Evolutionary conservation across 2,329 filamentous ascomycete genomes (phyloP).

Genomic region (Thielaviopsis punctulata): DNA sequence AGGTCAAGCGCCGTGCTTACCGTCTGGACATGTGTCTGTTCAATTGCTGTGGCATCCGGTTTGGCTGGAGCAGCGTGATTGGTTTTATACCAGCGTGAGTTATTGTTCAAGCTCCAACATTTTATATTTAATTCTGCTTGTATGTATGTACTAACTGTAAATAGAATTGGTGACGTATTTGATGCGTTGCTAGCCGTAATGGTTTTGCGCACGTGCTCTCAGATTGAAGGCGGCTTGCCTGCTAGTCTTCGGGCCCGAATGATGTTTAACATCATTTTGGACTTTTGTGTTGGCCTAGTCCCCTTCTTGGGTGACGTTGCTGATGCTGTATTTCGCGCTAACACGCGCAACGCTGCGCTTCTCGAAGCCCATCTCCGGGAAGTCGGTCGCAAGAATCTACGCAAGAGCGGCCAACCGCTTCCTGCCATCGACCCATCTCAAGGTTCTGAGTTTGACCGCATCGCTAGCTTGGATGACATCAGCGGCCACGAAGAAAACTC

Average conservation of each 20-base stretch:
- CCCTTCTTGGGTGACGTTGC: conserved; percentile 61
- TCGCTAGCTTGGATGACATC: not conserved
- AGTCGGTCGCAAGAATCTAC: conserved; percentile 43
- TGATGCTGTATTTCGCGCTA: conserved; percentile 57
- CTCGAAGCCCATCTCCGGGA: conserved; percentile 51
- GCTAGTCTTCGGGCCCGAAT: conserved; percentile 45
- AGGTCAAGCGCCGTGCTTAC: conserved; percentile 74
- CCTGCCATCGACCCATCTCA: conserved; percentile 35
- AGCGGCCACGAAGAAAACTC: not conserved
- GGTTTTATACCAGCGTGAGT: conserved; percentile 67
- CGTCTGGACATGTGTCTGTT: conserved; percentile 72
- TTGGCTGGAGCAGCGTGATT: conserved; percentile 81
- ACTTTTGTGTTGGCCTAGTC: conserved; percentile 57
- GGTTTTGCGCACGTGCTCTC: conserved; percentile 54
- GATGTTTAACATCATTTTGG: conserved; percentile 61
- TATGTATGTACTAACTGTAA: not conserved
- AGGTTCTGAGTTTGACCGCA: conserved; percentile 33
- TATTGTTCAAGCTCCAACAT: too few species aligned
- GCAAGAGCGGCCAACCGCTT: conserved; percentile 27
- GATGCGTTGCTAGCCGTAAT: conserved; percentile 60
- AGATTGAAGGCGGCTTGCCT: conserved; percentile 63
- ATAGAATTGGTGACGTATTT: conserved; percentile 54
- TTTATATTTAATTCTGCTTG: not conserved
- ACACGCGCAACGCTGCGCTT: conserved; percentile 57
- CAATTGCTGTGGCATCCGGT: conserved; percentile 61